Conservation (phyloP, 306 rosid genomes). For the Spatholobus suberectus region DNA sequence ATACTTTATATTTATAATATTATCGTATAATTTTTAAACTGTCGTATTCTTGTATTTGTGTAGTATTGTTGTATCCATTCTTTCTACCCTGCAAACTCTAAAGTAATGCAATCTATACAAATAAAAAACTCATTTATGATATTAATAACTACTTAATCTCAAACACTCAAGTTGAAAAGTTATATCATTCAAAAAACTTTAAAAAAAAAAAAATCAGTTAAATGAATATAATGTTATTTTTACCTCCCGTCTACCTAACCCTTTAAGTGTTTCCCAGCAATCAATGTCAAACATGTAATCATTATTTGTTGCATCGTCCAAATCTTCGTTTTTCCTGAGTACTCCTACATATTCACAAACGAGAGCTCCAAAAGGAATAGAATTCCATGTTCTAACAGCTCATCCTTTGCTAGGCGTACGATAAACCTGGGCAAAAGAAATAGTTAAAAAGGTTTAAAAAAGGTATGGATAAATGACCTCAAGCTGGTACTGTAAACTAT, state of each 20-base stretch:
- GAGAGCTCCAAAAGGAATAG: conserved; percentile 1
- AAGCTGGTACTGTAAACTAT: background rate
- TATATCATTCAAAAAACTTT: background rate
- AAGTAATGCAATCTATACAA: background rate
- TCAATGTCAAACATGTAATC: conserved; percentile 16
- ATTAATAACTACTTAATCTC: background rate
- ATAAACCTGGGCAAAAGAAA: conserved; percentile 29
- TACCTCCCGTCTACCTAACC: conserved; percentile 12
- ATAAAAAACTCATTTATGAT: background rate
- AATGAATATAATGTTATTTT: background rate
- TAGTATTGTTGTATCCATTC: too few relatives aligned
- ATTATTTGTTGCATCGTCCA: background rate
- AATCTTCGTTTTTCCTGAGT: background rate
- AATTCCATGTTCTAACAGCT: conserved; percentile 19
- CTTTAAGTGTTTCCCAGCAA: background rate
- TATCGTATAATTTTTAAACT: too few relatives aligned
- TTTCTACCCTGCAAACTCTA: background rate
- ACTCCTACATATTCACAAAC: conserved; percentile 26
- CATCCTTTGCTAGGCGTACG: conserved; percentile 31
- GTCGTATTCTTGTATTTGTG: too few relatives aligned
- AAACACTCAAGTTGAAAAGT: background rate
- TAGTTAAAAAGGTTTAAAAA: background rate
- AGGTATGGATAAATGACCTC: background rate
- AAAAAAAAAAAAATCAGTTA: background rate
- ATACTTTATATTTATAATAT: too few relatives aligned